Conservation (phyloP, 345 rosid genomes). For the Nephelium lappaceum region DNA sequence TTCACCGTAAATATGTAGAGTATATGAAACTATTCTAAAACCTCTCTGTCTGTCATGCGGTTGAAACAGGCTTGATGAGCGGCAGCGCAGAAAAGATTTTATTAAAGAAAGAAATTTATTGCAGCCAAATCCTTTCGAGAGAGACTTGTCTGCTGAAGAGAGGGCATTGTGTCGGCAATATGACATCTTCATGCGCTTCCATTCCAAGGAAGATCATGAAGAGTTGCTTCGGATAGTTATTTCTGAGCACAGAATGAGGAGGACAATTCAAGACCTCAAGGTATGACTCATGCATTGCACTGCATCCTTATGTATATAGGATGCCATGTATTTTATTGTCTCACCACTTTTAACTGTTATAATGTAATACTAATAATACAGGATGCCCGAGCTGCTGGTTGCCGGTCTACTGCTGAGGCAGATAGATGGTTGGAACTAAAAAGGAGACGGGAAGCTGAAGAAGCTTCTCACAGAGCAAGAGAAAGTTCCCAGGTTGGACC, state of each 20-base stretch:
- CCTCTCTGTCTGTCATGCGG: not conserved
- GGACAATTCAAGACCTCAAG: slow-evolving; percentile 78
- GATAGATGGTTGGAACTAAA: slow-evolving; percentile 68
- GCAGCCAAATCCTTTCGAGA: slow-evolving; percentile 71
- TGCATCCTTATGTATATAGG: not conserved
- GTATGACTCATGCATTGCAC: slow-evolving; percentile 34
- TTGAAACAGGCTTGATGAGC: slow-evolving; percentile 82
- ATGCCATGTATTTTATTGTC: not conserved
- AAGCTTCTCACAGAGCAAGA: slow-evolving; percentile 68
- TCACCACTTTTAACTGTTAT: not conserved
- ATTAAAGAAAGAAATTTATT: slow-evolving; percentile 82
- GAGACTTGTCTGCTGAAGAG: slow-evolving; percentile 85
- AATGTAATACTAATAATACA: slow-evolving; percentile 29
- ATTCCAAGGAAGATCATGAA: slow-evolving; percentile 89
- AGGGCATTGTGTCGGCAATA: slow-evolving; percentile 65
- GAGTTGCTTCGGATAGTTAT: slow-evolving; percentile 75
- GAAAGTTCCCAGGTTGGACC: slow-evolving; percentile 59
- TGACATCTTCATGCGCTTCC: slow-evolving; percentile 89
- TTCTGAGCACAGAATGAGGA: slow-evolving; percentile 71
- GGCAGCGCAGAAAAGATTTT: slow-evolving; percentile 93
- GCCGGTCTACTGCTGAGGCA: slow-evolving; percentile 81
- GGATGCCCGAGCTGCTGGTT: slow-evolving; percentile 95
- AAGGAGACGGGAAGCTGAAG: slow-evolving; percentile 77
- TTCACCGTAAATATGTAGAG: not conserved
- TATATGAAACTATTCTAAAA: not conserved